Base-by-base conservation (phyloP, 2,329 filamentous ascomycete species). In the Trichoderma endophyticum region DNA sequence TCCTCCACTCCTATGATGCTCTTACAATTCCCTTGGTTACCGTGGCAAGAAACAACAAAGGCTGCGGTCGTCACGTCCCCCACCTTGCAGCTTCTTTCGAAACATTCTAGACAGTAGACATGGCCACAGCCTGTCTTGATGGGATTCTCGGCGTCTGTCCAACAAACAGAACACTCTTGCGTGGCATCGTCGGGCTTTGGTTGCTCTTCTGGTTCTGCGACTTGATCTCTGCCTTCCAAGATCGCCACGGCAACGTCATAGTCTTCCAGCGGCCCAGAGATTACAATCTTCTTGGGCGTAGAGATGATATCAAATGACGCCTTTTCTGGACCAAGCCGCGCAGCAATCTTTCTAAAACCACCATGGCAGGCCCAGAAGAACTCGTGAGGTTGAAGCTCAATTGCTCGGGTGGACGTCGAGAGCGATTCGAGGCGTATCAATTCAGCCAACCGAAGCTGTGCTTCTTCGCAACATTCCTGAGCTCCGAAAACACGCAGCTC, bases 51-150 rank as follows among this genome's bases (percentile, higher is more conserved):
- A 6, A 71, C 36, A 21, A 28, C 36, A 57, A 71, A 61, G 8
- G 66, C 39, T 11, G 34, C 32, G 30, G 34, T 28, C 4, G 24
- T 54, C 28, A 30, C 9, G 26, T n/a, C 48, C 18, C 32, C 61
- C 11, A 30, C 24, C 21, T 2, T 32, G 36, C 70, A 71, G 43
- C 64, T 60, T 48, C 76, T 75, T 62, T 79, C 75, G 59, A 86
- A 84, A 73, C 84, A 86, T 26, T 79, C 77, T 0, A 73, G 71
- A 74, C 84, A 86, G 73, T 85, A 86, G 11, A 77, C 54, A 72
- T 86, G 84, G 2, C 74, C 76, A 73, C 84, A 86, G 2, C 60
- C 34, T 3, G 78, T 82, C 14, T 54, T 74, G 14, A 84, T 71
- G 0, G 80, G 74, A 6, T 81, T 76, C 12, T 83, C 81, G 0